Base-by-base conservation (phyloP, 176 grass and related monocot species). In the Thinopyrum elongatum region DNA sequence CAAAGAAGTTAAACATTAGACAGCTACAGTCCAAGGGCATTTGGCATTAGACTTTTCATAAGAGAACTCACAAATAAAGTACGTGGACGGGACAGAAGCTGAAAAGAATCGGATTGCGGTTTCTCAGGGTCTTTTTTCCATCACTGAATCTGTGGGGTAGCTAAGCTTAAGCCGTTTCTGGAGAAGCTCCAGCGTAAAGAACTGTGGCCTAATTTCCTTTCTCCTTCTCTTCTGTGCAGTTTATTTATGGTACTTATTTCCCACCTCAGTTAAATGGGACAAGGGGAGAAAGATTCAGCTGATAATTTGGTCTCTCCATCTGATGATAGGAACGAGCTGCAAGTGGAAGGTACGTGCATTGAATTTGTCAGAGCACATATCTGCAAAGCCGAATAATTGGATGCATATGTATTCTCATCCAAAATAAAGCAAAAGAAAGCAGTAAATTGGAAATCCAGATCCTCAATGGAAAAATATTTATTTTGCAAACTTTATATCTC, bases 291-390 rank as follows among this genome's bases (percentile, higher is more conserved):
- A 61, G 81, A 70, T 25, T 39, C 81, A 34, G 23, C 76, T 91
- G 85, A 62, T 69, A 59, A 11, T 7, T 36, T 81, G 61, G 47
- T 14, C 31, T 46, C 30, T 74, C 51, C 69, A 67, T 67, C 85
- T 49, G 81, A 49, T 84, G 58, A 84, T 61, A 49, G 38, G 23
- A 88, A 87, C 2, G 81, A 76, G 29, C 28, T 65, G 49, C 69
- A 85, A 84, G 81, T 44, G 49, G 85, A 88, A 88, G 85, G 89
- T 91, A 88, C 60, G 58, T 90, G 42, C 12, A 34, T n/a, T 87
- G 25, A 30, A 73, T 57, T 67, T 26, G 7, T 42, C 35, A 44
- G 13, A 65, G 30, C 41, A 34, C 13, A 25, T 46, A 31, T 65
- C 10, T 34, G 71, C 66, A 81, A 63, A 35, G 11, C 25, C 6